Percentiles rank a stretch among this genome's conserved stretches.
phyloP scores from a whole-genome alignment of 2,329 filamentous ascomycete genomes.

The Exophiala dermatitidis region DNA sequence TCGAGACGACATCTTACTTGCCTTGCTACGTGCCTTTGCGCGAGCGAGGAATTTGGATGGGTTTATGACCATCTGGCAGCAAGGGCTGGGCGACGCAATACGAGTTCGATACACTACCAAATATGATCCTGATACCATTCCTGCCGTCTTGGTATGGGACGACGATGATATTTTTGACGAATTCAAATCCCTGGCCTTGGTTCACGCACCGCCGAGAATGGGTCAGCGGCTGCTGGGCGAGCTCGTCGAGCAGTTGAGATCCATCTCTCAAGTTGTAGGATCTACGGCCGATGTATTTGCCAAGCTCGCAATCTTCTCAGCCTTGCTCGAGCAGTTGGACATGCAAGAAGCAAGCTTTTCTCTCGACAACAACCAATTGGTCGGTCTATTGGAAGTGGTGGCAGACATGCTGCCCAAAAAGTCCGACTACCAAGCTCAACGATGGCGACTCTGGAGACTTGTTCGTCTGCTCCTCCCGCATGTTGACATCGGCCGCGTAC shows the following conservation, averaged over 20 bases:
- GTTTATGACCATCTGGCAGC: conserved; percentile 38
- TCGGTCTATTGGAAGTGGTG: background rate
- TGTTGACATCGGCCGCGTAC: background rate
- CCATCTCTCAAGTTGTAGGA: conserved; percentile 12
- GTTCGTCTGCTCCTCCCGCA: conserved; percentile 5
- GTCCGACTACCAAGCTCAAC: conserved; percentile 23
- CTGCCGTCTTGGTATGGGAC: conserved; percentile 37
- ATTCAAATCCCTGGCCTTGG: conserved; percentile 26
- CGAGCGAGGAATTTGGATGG: conserved; percentile 35
- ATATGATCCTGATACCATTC: conserved; percentile 25
- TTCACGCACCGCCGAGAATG: conserved; percentile 14
- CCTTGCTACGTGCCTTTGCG: conserved; percentile 37
- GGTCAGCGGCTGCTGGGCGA: conserved; percentile 11
- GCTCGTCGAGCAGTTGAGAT: conserved; percentile 11
- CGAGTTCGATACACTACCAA: conserved; percentile 22
- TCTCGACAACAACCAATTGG: conserved; percentile 1
- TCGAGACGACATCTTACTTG: conserved; percentile 36
- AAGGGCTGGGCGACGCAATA: conserved; percentile 35
- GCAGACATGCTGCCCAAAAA: conserved; percentile 12
- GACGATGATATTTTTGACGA: conserved; percentile 38
- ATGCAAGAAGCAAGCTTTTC: background rate
- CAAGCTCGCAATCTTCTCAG: conserved; percentile 15
- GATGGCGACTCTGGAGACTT: conserved; percentile 24
- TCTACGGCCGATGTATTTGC: conserved; percentile 18
- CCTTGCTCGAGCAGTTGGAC: conserved; percentile 7